phyloP scores from a whole-genome alignment of 495 filamentous ascomycete species.

The Penicillium odoratum region DNA sequence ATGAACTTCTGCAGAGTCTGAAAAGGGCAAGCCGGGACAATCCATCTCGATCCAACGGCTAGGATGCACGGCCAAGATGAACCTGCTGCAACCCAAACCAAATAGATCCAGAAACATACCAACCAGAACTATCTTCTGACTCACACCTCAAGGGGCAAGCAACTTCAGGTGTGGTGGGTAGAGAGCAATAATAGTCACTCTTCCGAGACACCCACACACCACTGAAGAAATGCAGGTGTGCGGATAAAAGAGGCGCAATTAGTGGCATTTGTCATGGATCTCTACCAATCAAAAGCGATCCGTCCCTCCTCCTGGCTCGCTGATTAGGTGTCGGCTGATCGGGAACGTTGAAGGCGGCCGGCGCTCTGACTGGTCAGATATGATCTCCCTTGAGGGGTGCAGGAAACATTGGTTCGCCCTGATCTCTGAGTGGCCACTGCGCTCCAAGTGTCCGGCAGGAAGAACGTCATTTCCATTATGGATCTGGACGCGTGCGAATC shows the following conservation, averaged over 20 bases:
- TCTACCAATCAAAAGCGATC: conserved; percentile 16
- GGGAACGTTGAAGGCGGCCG: conserved; percentile 2
- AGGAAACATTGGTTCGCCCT: conserved; percentile 3
- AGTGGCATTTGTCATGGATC: conserved; percentile 12
- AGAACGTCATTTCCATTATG: conserved; percentile 8
- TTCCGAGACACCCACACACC: conserved; percentile 21
- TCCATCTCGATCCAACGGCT: conserved; percentile 6
- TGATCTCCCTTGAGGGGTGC: conserved; percentile 7
- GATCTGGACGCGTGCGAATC: conserved; percentile 24
- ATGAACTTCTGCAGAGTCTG: conserved; percentile 8
- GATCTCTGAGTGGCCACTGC: conserved; percentile 6
- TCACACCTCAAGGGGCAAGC: background rate
- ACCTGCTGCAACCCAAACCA: conserved; percentile 8
- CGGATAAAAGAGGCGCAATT: conserved; percentile 10
- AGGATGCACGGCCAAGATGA: background rate
- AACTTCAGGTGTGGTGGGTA: conserved; percentile 3
- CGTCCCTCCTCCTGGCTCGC: conserved; percentile 15
- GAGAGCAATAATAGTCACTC: conserved; percentile 10
- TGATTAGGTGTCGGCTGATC: conserved; percentile 34
- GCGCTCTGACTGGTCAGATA: conserved; percentile 13
- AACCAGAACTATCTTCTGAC: conserved; percentile 9
- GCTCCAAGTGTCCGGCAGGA: conserved; percentile 7
- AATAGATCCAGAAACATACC: background rate
- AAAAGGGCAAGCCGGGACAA: conserved; percentile 4
- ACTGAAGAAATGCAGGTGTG: background rate